Conservation (phyloP, 2,329 filamentous ascomycete genomes). For the Cytospora schulzeri region DNA sequence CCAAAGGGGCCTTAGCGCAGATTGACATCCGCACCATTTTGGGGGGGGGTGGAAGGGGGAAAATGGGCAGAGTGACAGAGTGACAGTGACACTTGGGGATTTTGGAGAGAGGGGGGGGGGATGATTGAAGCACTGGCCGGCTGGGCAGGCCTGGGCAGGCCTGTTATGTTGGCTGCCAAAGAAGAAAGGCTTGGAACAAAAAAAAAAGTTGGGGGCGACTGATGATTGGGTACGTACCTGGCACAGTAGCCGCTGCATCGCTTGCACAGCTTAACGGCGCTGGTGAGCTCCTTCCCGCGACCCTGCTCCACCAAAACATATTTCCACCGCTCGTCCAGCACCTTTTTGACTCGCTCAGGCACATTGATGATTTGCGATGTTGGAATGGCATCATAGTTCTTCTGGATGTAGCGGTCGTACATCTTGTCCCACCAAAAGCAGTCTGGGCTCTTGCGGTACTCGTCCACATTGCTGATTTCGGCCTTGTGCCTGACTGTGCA, state of each 20-base stretch:
- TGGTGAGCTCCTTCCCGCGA: conserved; percentile 91
- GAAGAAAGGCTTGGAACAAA: conserved; percentile 11
- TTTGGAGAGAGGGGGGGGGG: not conserved
- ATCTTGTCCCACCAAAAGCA: conserved; percentile 97
- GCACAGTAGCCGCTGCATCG: conserved; percentile 89
- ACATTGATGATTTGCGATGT: conserved; percentile 94
- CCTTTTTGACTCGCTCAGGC: conserved; percentile 90
- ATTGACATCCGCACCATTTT: conserved; percentile 19
- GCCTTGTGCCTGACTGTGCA: conserved; percentile 87
- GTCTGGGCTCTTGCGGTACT: conserved; percentile 82
- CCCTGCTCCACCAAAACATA: conserved; percentile 93
- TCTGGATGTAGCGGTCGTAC: conserved; percentile 97
- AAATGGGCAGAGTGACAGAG: not conserved
- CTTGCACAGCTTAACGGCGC: conserved; percentile 94
- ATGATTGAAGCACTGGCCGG: not conserved
- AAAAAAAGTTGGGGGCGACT: conserved; percentile 27
- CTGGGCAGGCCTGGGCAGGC: not conserved
- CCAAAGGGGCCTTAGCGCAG: conserved; percentile 21
- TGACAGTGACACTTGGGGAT: conserved; percentile 9
- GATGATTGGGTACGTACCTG: conserved; percentile 60
- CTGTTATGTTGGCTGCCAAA: conserved; percentile 1
- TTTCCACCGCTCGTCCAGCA: conserved; percentile 94
- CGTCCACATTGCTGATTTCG: conserved; percentile 80
- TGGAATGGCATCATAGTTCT: conserved; percentile 95
- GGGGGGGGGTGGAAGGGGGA: conserved; percentile 7